Evolutionary conservation across 2,329 filamentous ascomycete species (phyloP).

Genomic region (Cadophora malorum): DNA sequence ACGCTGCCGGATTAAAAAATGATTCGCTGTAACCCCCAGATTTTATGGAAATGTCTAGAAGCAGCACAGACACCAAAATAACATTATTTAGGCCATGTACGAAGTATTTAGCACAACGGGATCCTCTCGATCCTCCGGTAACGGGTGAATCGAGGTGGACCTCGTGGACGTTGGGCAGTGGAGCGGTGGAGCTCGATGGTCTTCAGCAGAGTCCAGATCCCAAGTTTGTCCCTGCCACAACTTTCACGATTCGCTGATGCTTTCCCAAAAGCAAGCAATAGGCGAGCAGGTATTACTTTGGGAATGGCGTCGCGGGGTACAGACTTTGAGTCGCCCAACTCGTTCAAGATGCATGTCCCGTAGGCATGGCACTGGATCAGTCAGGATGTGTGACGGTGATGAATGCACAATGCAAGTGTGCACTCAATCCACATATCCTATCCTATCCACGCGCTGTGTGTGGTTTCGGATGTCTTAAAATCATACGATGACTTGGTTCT

Average conservation of each 20-base stretch:
- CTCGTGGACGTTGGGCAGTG: neutral
- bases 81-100: too few species aligned
- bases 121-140: neutral
- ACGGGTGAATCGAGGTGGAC: neutral
- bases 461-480: constrained; percentile 5
- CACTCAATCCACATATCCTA: neutral
- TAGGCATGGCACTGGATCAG: constrained; percentile 15
- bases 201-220: neutral
- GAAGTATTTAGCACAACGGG: neutral
- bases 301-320: constrained; percentile 4
- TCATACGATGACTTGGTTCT: constrained; percentile 9
- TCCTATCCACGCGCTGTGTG: constrained; percentile 8
- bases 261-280: constrained; percentile 8
- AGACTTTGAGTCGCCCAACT: neutral
- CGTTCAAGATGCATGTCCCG: neutral
- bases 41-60: too few species aligned
- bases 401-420: neutral
- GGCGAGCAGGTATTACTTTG: neutral
- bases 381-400: constrained; percentile 2
- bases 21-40: too few species aligned
- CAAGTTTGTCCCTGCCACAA: neutral
- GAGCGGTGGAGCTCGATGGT: neutral
- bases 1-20: too few species aligned
- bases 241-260: neutral
- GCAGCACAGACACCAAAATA: too few species aligned